A percentile compares a stretch with the other conserved stretches of the same genome.
phyloP scores from a whole-genome alignment of 257 asterid genomes.

The Capsicum baccatum region DNA sequence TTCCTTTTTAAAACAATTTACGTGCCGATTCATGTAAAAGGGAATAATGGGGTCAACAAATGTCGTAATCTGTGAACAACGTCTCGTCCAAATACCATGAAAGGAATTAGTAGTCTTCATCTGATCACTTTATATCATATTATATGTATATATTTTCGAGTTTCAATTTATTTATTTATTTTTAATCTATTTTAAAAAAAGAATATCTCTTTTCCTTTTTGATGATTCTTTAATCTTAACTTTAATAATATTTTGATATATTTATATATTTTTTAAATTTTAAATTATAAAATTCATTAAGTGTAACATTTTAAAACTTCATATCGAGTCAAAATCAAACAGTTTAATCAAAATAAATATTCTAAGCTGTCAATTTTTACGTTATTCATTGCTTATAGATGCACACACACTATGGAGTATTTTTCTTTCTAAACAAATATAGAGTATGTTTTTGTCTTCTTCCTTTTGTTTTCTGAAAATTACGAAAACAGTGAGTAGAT shows the following conservation, averaged over 20 bases:
- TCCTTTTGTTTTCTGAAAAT: background rate
- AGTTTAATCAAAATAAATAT: no score
- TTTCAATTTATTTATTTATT: no score
- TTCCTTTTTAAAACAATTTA: background rate
- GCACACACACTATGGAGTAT: background rate
- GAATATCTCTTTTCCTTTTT: no score
- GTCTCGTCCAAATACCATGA: background rate
- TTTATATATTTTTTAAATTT: no score
- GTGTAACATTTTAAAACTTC: no score
- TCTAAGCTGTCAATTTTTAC: background rate
- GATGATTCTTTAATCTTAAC: no score
- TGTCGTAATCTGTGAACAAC: conserved; percentile 3
- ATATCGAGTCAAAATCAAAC: no score
- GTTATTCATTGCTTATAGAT: background rate
- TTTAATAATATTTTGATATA: no score
- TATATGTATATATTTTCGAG: background rate
- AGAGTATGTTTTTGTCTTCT: background rate
- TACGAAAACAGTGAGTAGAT: background rate
- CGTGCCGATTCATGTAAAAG: background rate
- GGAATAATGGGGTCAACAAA: background rate
- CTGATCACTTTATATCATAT: background rate
- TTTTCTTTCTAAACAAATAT: background rate
- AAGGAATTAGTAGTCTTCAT: background rate
- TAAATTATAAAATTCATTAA: no score
- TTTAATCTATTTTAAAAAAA: no score